These are phyloP conservation scores for Xylaria sp. DNA, from an alignment of 495 filamentous ascomycete species.

Conservation along the genomic window DNA sequence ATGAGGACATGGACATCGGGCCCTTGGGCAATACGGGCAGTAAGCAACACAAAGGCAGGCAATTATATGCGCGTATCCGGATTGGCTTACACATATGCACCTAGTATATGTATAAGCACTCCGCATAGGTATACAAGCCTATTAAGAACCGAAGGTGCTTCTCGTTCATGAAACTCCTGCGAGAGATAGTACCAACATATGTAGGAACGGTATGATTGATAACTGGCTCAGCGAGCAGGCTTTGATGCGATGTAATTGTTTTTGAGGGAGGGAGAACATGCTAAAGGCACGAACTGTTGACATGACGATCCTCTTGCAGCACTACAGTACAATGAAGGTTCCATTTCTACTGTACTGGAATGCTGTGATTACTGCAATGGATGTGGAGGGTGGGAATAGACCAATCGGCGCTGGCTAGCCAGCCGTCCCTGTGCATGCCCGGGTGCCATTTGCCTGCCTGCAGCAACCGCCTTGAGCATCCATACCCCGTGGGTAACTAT, in stretches of 20 bases:
- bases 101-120: neutral
- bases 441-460: constrained; percentile 8
- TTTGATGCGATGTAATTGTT: neutral
- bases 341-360: neutral
- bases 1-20: neutral
- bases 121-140: neutral
- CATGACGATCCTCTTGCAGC: constrained; percentile 3
- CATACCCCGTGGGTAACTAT: no score
- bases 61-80: neutral
- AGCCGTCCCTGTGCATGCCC: neutral
- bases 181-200: neutral
- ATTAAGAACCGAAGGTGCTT: neutral
- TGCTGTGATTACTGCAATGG: constrained; percentile 19
- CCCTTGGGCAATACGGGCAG: neutral
- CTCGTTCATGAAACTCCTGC: neutral
- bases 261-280: neutral
- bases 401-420: constrained; percentile 23
- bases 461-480: no score
- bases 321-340: neutral
- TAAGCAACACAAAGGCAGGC: neutral
- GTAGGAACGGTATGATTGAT: neutral
- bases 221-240: neutral
- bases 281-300: constrained; percentile 19
- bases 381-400: neutral
- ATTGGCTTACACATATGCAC: neutral